phyloP scores from a whole-genome alignment of 257 asterid species.

The Ilex asprella region DNA sequence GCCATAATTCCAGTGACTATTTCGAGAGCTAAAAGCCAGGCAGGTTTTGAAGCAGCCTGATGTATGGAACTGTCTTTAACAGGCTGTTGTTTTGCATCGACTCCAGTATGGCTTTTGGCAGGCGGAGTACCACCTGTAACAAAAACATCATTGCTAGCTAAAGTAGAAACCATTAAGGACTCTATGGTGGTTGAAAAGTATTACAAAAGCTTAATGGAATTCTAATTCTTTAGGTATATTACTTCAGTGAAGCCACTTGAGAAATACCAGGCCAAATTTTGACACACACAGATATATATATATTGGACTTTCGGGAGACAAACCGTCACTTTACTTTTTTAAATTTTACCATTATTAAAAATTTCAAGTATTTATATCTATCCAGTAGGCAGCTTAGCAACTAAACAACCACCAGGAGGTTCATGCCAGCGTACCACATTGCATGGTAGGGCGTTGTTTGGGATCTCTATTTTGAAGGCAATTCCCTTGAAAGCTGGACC shows the following conservation, averaged over 20 bases:
- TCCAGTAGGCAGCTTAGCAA: neutral
- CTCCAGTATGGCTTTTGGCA: constrained; percentile 33
- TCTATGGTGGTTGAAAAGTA: too few species aligned
- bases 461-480: constrained; percentile 58
- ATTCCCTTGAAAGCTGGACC: constrained; percentile 76
- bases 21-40: constrained; percentile 77
- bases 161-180: constrained; percentile 2
- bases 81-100: constrained; percentile 36
- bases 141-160: constrained; percentile 3
- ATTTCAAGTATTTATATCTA: too few species aligned
- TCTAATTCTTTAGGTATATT: too few species aligned
- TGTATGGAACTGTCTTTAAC: constrained; percentile 35
- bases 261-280: too few species aligned
- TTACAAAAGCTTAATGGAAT: too few species aligned
- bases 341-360: too few species aligned
- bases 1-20: constrained; percentile 69
- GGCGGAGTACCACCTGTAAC: constrained; percentile 36
- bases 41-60: constrained; percentile 52
- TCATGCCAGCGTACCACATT: constrained; percentile 50
- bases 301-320: too few species aligned
- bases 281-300: too few species aligned
- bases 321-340: too few species aligned
- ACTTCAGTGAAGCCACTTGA: too few species aligned
- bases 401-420: constrained; percentile 1
- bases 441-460: constrained; percentile 54